Base-by-base conservation (phyloP, 371 early-diverging fungal species). In the Dipsacomyces acuminosporus region DNA sequence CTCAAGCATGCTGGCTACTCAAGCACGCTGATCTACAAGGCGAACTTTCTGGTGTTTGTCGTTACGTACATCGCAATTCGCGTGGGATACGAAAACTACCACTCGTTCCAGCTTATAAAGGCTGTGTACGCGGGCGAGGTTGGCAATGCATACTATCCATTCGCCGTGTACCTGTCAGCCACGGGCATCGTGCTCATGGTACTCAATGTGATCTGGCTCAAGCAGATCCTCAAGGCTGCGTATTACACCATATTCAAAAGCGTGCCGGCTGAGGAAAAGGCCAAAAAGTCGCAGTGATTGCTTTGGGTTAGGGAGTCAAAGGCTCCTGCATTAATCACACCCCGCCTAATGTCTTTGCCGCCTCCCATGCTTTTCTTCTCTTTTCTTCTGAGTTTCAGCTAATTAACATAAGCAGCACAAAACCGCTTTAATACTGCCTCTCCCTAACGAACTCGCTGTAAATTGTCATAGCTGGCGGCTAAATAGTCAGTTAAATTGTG, bases 141-240 rank as follows among this genome's bases (percentile, higher is more conserved):
- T 0, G 69, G 59, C n/a, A 22, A 38, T 9, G 55, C 19, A 44
- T 64, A 42, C 11, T 59, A 51, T 14, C 69, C 69, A 6, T 67
- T 41, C 41, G 69, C 69, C 2, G 54, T 64, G 19, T 67, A 63
- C 18, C 51, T 58, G 11, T 41, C 65, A 2, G 24, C 50, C 9
- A 42, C 64, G 30, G 69, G 69, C 4, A 14, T 64, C 6, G 54
- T 66, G 22, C 35, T 67, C 19, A 67, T 66, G 0, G 20, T 38
- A 11, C 66, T 67, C 3, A 67, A 67, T 22, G 3, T 49, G 9
- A 67, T 67, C 18, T 67, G 69, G 69, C 41, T 67, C 14, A 53
- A 61, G 1, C 65, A 67, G 25, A 67, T 67, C 15, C 11, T 56
- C 21, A 40, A 40, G 6, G 64, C 65, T 13, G 59, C 65, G 2